phyloP scores from a whole-genome alignment of 495 filamentous ascomycete genomes.

The Annulohypoxylon bovei region DNA sequence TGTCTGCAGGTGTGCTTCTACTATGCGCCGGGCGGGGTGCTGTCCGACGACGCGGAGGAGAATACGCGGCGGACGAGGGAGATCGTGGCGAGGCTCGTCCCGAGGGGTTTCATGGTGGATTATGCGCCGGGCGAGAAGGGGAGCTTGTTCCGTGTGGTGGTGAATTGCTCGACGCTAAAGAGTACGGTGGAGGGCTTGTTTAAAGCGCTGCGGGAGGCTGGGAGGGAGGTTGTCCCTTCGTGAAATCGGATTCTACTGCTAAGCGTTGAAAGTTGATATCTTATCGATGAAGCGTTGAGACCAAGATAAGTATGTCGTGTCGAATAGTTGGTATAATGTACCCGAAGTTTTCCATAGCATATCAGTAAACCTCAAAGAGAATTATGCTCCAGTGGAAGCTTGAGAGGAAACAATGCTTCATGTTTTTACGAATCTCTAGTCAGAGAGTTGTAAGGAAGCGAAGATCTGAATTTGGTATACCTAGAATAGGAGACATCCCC shows the following conservation, averaged over 20 bases:
- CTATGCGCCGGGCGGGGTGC: slow-evolving; percentile 68
- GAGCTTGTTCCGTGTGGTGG: slow-evolving; percentile 88
- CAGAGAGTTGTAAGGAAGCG: too few species aligned
- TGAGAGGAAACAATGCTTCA: too few species aligned
- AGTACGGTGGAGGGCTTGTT: slow-evolving; percentile 82
- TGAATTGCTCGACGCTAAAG: slow-evolving; percentile 76
- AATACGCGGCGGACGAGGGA: slow-evolving; percentile 76
- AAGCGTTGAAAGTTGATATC: too few species aligned
- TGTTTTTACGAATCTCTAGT: too few species aligned
- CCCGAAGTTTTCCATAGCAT: too few species aligned
- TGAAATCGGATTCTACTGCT: not conserved
- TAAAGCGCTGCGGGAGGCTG: slow-evolving; percentile 73
- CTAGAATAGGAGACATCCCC: too few species aligned
- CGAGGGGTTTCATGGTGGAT: slow-evolving; percentile 91
- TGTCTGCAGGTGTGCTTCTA: slow-evolving; percentile 97
- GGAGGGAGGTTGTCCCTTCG: slow-evolving; percentile 53
- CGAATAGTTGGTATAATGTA: too few species aligned
- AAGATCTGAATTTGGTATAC: too few species aligned
- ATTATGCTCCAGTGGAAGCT: too few species aligned
- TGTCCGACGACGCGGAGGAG: slow-evolving; percentile 62
- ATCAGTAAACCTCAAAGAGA: too few species aligned
- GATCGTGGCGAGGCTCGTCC: slow-evolving; percentile 72
- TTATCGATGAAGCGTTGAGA: too few species aligned
- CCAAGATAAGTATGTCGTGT: too few species aligned
- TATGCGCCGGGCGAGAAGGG: slow-evolving; percentile 84